Conservation (phyloP, 2,329 filamentous ascomycete species). For the Cryphonectria radicalis region DNA sequence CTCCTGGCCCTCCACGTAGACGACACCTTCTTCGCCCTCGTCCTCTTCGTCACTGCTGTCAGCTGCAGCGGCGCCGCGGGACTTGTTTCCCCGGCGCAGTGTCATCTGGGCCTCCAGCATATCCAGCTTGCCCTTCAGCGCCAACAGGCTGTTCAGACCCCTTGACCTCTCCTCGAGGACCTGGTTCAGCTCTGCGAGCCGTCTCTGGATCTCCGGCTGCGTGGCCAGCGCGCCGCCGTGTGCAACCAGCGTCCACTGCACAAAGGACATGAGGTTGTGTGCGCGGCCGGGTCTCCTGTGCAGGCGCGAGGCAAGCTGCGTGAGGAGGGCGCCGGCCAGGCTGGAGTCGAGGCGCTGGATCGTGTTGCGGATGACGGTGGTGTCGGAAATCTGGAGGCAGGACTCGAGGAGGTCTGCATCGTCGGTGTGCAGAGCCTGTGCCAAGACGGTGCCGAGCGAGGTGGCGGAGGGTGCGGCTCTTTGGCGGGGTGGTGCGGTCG, state of each 20-base stretch:
- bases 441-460: slow-evolving; percentile 89
- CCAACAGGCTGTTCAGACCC: slow-evolving; percentile 79
- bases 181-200: slow-evolving; percentile 77
- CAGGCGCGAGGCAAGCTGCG: slow-evolving; percentile 83
- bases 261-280: slow-evolving; percentile 89
- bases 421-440: slow-evolving; percentile 90
- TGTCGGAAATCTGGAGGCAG: slow-evolving; percentile 81
- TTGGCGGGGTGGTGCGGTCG: slow-evolving; percentile 44
- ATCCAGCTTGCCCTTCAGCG: slow-evolving; percentile 93
- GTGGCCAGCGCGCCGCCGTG: slow-evolving; percentile 90
- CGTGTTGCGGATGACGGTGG: slow-evolving; percentile 79
- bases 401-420: slow-evolving; percentile 89
- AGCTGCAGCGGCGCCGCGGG: slow-evolving; percentile 50
- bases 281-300: slow-evolving; percentile 87
- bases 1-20: slow-evolving; percentile 86
- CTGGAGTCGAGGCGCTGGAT: slow-evolving; percentile 88
- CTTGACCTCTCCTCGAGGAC: slow-evolving; percentile 86
- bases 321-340: slow-evolving; percentile 77
- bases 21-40: slow-evolving; percentile 72
- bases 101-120: slow-evolving; percentile 91
- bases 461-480: slow-evolving; percentile 71
- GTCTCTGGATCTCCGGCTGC: slow-evolving; percentile 80
- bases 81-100: slow-evolving; percentile 64
- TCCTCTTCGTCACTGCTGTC: slow-evolving; percentile 58
- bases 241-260: slow-evolving; percentile 90